Evolutionary conservation across 1,284 basidiomycete species (phyloP).

Genomic region (Grifola frondosa): DNA sequence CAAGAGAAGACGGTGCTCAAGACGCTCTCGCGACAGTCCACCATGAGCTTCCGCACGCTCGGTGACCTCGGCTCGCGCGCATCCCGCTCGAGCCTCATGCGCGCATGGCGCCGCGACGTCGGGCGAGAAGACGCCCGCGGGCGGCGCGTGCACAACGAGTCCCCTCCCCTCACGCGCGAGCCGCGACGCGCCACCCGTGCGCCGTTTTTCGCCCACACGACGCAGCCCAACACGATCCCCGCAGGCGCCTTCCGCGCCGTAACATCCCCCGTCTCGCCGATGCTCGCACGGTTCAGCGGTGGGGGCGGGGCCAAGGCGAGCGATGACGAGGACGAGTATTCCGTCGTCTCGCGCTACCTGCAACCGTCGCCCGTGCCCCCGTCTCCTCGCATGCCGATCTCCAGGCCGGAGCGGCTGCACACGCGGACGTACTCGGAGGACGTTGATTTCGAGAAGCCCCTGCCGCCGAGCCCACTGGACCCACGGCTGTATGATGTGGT

Average conservation of each 20-base stretch:
- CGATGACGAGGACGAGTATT: conserved; percentile 6
- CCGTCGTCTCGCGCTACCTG: conserved; percentile 22
- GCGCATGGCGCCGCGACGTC: conserved; percentile 17
- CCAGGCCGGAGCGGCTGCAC: conserved; percentile 19
- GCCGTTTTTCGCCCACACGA: conserved; percentile 15
- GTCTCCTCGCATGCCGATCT: conserved; percentile 9
- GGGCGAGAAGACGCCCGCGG: conserved; percentile 4
- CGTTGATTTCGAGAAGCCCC: conserved; percentile 5
- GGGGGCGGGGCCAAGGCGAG: background rate
- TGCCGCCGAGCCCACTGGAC: conserved; percentile 9
- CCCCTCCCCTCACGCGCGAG: conserved; percentile 11
- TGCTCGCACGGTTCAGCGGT: conserved; percentile 1
- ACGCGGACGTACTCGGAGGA: conserved; percentile 15
- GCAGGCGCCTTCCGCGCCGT: conserved; percentile 19
- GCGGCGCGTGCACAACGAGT: conserved; percentile 9
- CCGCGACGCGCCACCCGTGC: conserved; percentile 22
- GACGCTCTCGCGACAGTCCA: conserved; percentile 14
- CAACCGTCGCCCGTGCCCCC: conserved; percentile 24
- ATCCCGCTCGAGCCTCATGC: conserved; percentile 13
- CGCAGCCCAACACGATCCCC: conserved; percentile 13
- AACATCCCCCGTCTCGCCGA: conserved; percentile 14
- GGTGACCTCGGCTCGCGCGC: conserved; percentile 8
- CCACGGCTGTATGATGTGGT: conserved; percentile 18
- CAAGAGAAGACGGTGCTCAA: conserved; percentile 15
- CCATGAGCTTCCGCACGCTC: conserved; percentile 18